Evolutionary conservation across 257 asterid genomes (phyloP).

Genomic region (Fraxinus anomala): DNA sequence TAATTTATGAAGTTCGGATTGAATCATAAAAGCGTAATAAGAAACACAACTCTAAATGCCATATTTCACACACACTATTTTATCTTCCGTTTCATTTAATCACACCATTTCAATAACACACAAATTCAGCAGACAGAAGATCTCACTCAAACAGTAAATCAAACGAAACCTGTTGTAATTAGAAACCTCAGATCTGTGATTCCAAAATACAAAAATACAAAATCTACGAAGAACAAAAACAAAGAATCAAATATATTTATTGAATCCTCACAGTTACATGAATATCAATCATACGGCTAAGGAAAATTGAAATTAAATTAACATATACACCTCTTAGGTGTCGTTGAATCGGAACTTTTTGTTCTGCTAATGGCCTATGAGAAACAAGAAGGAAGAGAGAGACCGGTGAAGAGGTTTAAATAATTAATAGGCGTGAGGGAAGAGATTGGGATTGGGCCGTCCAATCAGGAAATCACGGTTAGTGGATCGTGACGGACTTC

Average conservation of each 20-base stretch:
- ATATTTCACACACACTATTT: not conserved
- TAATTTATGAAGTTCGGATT: too few relatives aligned
- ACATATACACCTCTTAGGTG: constrained; percentile 16
- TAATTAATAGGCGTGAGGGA: constrained; percentile 13
- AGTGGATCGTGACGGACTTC: constrained; percentile 35
- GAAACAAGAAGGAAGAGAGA: not conserved
- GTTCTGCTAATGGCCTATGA: not conserved
- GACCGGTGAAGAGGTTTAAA: constrained; percentile 16
- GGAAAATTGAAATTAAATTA: not conserved
- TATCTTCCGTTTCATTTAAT: not conserved
- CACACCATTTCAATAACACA: constrained; percentile 7
- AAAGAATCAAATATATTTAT: not conserved
- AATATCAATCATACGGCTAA: not conserved
- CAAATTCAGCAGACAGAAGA: not conserved
- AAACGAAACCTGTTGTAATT: not conserved
- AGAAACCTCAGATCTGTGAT: constrained; percentile 29
- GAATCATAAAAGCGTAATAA: not conserved
- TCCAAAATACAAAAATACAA: not conserved
- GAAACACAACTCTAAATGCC: not conserved
- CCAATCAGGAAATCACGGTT: constrained; percentile 24
- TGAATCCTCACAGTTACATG: not conserved
- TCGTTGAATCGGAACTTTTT: constrained; percentile 2
- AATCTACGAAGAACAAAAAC: not conserved
- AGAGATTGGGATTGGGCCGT: constrained; percentile 15
- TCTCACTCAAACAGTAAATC: not conserved